phyloP scores from a whole-genome alignment of 805 yeast genomes.

The Starmerella kuoi region DNA sequence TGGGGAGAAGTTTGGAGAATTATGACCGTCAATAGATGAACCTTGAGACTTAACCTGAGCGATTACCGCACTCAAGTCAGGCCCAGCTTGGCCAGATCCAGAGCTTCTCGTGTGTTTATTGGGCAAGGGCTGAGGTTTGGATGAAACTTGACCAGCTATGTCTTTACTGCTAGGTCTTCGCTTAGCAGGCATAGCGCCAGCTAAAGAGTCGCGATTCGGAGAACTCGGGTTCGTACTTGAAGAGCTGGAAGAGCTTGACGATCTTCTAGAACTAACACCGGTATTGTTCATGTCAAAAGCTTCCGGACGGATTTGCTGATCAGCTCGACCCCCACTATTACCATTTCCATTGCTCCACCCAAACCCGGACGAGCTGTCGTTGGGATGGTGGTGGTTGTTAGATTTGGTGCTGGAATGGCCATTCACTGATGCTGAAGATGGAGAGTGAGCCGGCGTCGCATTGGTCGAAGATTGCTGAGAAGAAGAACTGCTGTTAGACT shows the following conservation, averaged over 20 bases:
- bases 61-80: background rate
- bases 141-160: background rate
- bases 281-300: slow-evolving; percentile 24
- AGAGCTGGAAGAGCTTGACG: slow-evolving; percentile 3
- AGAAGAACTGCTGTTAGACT: background rate
- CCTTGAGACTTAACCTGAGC: background rate
- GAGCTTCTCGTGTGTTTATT: background rate
- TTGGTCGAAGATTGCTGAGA: background rate
- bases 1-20: background rate
- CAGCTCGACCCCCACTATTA: slow-evolving; percentile 1
- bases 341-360: slow-evolving; percentile 5
- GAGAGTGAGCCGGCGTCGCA: background rate
- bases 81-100: background rate
- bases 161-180: slow-evolving; percentile 7
- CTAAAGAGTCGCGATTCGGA: slow-evolving; percentile 9
- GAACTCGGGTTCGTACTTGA: background rate
- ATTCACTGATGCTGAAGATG: background rate
- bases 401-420: background rate
- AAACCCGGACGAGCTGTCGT: slow-evolving; percentile 8
- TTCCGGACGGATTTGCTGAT: slow-evolving; percentile 24
- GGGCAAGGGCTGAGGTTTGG: background rate
- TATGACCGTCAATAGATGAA: background rate
- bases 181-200: slow-evolving; percentile 8
- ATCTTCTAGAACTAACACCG: slow-evolving; percentile 23
- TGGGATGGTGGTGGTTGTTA: background rate